Evolutionary conservation across 345 rosid genomes (phyloP).

Genomic region (Euphorbia peplus): DNA sequence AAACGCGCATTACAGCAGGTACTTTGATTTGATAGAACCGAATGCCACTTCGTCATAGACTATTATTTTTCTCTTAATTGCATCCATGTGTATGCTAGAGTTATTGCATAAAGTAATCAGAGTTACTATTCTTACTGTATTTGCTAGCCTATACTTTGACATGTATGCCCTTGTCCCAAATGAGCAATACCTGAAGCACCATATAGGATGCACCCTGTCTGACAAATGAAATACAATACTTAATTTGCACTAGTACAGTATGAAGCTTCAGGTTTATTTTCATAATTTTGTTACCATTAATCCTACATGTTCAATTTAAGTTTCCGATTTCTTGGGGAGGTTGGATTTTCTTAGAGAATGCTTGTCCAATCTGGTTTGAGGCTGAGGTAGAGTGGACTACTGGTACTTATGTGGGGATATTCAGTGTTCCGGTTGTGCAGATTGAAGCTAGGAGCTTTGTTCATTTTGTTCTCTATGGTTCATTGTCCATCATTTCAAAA

Average conservation of each 20-base stretch:
- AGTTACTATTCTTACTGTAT: neutral
- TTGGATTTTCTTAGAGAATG: neutral
- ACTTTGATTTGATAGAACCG: neutral
- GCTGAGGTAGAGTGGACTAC: neutral
- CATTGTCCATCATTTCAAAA: neutral
- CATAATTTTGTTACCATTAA: neutral
- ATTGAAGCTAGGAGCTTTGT: neutral
- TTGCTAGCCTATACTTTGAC: neutral
- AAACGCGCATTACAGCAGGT: constrained; percentile 90
- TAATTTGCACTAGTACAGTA: neutral
- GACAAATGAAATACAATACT: neutral
- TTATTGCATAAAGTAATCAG: neutral
- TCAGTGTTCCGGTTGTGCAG: neutral
- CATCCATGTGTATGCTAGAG: neutral
- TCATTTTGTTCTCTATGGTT: neutral
- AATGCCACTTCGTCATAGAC: neutral
- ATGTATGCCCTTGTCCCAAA: neutral
- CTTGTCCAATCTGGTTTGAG: neutral
- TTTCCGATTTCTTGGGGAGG: neutral
- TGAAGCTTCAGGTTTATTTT: neutral
- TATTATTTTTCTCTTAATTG: neutral
- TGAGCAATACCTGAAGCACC: neutral
- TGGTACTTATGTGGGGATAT: neutral
- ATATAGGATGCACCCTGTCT: neutral
- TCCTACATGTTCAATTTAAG: neutral